Percentiles rank a stretch among this genome's conserved stretches.
These are phyloP conservation scores for Blastocystis sp. DNA, from an alignment of 352 stramenopile species.

Conservation along the genomic window DNA sequence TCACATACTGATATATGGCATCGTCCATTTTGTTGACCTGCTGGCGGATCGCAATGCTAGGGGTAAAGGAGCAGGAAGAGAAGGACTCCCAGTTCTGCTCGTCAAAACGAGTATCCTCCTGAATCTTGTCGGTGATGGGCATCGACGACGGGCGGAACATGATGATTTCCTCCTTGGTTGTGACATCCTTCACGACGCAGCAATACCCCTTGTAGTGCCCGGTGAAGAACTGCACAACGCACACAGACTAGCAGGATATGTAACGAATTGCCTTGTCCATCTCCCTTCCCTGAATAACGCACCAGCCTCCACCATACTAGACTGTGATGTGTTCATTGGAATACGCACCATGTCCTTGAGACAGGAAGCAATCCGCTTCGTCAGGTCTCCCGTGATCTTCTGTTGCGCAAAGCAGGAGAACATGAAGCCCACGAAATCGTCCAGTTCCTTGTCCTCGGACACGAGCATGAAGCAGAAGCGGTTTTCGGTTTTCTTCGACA, in stretches of 20 bases:
- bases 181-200: neutral
- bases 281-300: slow-evolving; percentile 29
- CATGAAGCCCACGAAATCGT: neutral
- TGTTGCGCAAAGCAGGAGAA: slow-evolving; percentile 33
- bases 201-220: slow-evolving; percentile 26
- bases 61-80: neutral
- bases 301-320: slow-evolving; percentile 37
- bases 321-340: neutral
- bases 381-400: neutral
- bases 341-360: neutral
- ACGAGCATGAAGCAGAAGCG: neutral
- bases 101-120: neutral
- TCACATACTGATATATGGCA: neutral
- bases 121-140: slow-evolving; percentile 22
- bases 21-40: neutral
- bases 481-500: neutral
- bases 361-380: neutral
- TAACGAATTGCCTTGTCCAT: slow-evolving; percentile 49
- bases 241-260: slow-evolving; percentile 15
- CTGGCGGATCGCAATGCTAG: neutral
- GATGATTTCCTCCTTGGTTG: neutral
- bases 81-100: neutral
- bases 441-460: neutral
- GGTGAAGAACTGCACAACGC: neutral
- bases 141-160: slow-evolving; percentile 37